Percentiles rank a stretch among this genome's conserved stretches.
phyloP scores from a whole-genome alignment of 441 rosid species.

The Pelargonium myrrhifolium region DNA sequence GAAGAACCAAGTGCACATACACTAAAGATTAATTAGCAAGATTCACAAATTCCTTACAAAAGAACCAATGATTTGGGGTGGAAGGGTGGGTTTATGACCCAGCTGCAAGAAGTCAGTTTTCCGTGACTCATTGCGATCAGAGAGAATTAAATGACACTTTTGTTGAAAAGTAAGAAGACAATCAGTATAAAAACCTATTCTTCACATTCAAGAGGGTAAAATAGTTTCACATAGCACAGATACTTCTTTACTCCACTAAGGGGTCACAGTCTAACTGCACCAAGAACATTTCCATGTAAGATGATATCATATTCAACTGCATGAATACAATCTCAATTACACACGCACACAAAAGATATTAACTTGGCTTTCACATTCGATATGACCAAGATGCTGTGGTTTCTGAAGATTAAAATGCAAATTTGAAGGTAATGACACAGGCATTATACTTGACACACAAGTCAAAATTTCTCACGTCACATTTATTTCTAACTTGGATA shows the following conservation, averaged over 20 bases:
- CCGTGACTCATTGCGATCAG: too few species aligned
- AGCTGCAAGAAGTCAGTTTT: too few species aligned
- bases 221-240: not conserved
- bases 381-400: not conserved
- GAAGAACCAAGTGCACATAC: not conserved
- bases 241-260: not conserved
- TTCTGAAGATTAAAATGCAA: not conserved
- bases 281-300: not conserved
- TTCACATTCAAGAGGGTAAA: not conserved
- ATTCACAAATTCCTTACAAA: not conserved
- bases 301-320: not conserved
- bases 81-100: too few species aligned
- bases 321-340: not conserved
- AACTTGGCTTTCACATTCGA: not conserved
- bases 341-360: too few species aligned
- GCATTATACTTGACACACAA: not conserved
- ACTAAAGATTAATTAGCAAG: too few species aligned
- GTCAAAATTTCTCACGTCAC: not conserved
- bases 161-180: too few species aligned
- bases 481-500: constrained; percentile 1
- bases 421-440: not conserved
- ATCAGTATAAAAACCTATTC: not conserved
- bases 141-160: too few species aligned
- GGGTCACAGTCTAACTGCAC: not conserved
- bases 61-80: too few species aligned